Evolutionary conservation across 2,329 filamentous ascomycete species (phyloP), one percentile per base, ranked within the genome.

Genomic region (Atkinsonella hypoxylon): DNA sequence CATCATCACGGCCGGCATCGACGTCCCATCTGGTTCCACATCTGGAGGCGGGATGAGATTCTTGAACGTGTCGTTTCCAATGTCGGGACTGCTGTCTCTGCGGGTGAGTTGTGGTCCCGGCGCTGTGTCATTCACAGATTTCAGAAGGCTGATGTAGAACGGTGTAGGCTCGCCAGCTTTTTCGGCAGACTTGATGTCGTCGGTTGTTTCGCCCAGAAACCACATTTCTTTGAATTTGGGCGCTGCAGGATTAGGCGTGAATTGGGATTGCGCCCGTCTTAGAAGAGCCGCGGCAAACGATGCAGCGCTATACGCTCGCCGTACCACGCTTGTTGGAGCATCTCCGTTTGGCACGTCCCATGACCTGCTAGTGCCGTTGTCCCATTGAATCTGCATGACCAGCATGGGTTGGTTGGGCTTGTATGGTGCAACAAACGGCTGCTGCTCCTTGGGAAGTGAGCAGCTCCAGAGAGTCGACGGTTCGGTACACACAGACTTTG

Each of bases 131-230:
- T 72, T 67, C 15, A 66, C 54, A 0, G 76, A 73, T 4, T 70
- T 65, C 11, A 89, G 69, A 50, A 95, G 74, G 30, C 82, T 88
- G 57, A 95, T 85, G 64, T 85, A 95, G 66, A 96, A 95, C 0
- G 91, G 90, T 0, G 91, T 94, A 9, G 83, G 77, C 67, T 95
- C 90, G 56, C 90, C 90, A 1, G 83, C 82, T 64, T 91, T 95
- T 4, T 82, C 69, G 41, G 77, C 60, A 0, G 76, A 74, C 12
- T 76, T 72, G 54, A 87, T 81, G 0, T 77, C 76, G 60, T 97
- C 91, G 0, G 89, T 95, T 0, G 87, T 90, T 61, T 89, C 87
- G 4, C 90, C 89, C 8, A 96, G 67, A 60, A 96, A 95, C 54
- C 71, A 77, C 66, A 88, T 84, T 53, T 97, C 90, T 39, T 79